Percentiles rank a stretch among this genome's conserved stretches.
Conservation (phyloP, 192 early-diverging fungal species). For the Radiomyces spectabilis region DNA sequence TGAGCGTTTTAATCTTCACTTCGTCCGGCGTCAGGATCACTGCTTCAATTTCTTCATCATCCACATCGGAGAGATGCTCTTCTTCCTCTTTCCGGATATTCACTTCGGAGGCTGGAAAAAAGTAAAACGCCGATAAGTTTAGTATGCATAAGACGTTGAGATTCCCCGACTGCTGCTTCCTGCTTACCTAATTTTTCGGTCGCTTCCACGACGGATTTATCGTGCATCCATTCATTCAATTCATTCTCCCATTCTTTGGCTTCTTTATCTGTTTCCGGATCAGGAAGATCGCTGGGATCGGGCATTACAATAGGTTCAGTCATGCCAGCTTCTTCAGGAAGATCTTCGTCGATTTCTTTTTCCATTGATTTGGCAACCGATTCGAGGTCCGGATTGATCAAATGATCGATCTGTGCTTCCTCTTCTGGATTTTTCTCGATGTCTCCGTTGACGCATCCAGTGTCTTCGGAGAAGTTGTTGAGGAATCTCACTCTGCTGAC, state of each 20-base stretch:
- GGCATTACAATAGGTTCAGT: too few species aligned
- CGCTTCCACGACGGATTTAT: conserved; percentile 20
- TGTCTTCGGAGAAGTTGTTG: too few species aligned
- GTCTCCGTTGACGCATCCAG: too few species aligned
- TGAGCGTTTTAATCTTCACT: conserved; percentile 63
- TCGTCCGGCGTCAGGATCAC: conserved; percentile 71
- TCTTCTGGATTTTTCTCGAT: too few species aligned
- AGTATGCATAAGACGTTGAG: background rate
- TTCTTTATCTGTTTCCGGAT: conserved; percentile 37
- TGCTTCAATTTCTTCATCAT: conserved; percentile 69
- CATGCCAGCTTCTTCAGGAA: too few species aligned
- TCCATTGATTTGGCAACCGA: too few species aligned
- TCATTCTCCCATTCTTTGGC: conserved; percentile 34
- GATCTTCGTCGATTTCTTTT: too few species aligned
- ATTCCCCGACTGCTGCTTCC: background rate
- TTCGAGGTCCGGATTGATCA: too few species aligned
- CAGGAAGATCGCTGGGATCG: too few species aligned
- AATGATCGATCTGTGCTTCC: too few species aligned
- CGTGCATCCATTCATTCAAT: conserved; percentile 23
- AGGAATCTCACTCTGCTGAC: too few species aligned
- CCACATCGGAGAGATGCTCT: conserved; percentile 43
- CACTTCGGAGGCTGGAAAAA: background rate
- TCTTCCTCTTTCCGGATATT: background rate
- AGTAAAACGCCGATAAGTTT: background rate
- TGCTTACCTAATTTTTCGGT: conserved; percentile 18